A percentile compares a stretch with the other conserved stretches of the same genome.
phyloP scores from a whole-genome alignment of 345 rosid species.

The Gynandropsis gynandra region DNA sequence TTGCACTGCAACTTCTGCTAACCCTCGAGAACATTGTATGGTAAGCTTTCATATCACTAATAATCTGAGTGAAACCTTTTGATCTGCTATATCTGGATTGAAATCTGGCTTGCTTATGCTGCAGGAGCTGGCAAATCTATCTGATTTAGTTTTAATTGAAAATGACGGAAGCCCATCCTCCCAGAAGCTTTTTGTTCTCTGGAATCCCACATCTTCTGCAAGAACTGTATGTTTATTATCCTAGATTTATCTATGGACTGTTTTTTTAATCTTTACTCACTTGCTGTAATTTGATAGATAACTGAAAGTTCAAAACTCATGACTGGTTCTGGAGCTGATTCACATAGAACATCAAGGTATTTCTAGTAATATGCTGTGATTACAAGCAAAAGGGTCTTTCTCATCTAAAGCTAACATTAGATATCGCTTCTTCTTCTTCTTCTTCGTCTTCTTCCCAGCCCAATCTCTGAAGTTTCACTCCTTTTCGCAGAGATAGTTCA shows the following conservation, averaged over 20 bases:
- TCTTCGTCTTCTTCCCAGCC: constrained; percentile 42
- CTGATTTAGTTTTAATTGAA: constrained; percentile 64
- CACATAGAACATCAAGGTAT: constrained; percentile 41
- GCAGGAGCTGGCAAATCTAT: constrained; percentile 87
- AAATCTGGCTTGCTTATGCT: constrained; percentile 28
- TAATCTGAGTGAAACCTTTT: constrained; percentile 7
- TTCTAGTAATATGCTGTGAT: not conserved
- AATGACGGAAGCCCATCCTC: constrained; percentile 94
- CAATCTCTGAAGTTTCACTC: constrained; percentile 62
- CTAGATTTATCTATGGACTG: not conserved
- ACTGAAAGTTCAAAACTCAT: constrained; percentile 22
- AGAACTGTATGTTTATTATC: constrained; percentile 34
- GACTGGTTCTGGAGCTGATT: constrained; percentile 22
- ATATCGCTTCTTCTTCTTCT: constrained; percentile 8
- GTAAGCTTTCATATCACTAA: constrained; percentile 35
- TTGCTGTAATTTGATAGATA: constrained; percentile 40
- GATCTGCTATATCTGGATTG: not conserved
- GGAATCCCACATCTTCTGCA: constrained; percentile 52
- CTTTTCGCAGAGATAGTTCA: constrained; percentile 95
- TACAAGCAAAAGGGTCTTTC: constrained; percentile 10
- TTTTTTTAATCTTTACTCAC: constrained; percentile 10
- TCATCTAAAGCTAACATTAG: constrained; percentile 13
- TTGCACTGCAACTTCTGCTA: constrained; percentile 94
- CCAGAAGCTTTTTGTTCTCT: constrained; percentile 65
- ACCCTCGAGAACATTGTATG: constrained; percentile 92